Conservation (phyloP, 2,329 filamentous ascomycete genomes). For the Periconia sp. region DNA sequence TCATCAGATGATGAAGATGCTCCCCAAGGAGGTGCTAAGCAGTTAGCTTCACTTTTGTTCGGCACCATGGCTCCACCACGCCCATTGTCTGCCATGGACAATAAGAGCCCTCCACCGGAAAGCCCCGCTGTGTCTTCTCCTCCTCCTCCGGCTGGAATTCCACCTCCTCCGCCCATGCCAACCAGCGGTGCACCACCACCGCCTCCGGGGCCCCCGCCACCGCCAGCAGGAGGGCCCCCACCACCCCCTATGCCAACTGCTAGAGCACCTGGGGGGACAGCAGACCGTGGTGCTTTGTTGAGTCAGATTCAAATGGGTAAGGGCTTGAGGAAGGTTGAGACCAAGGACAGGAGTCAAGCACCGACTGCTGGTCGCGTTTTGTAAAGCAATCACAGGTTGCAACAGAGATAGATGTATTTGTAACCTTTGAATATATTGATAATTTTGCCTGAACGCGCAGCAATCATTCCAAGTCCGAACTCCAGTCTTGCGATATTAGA, state of each 20-base stretch:
- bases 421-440: slow-evolving; percentile 20
- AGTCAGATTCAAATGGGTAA: slow-evolving; percentile 81
- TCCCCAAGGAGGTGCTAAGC: slow-evolving; percentile 80
- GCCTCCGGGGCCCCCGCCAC: slow-evolving; percentile 55
- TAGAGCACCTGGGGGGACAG: slow-evolving; percentile 31
- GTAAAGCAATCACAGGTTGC: slow-evolving; percentile 12
- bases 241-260: slow-evolving; percentile 49
- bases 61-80: slow-evolving; percentile 95
- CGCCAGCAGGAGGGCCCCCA: slow-evolving; percentile 34
- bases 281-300: slow-evolving; percentile 63
- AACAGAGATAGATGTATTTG: slow-evolving; percentile 10
- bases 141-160: slow-evolving; percentile 43
- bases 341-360: slow-evolving; percentile 79
- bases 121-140: slow-evolving; percentile 46
- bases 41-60: slow-evolving; percentile 92
- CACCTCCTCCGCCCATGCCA: slow-evolving; percentile 57
- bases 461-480: too few species aligned
- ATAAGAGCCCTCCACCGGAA: slow-evolving; percentile 56
- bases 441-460: background rate
- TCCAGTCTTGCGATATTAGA: background rate
- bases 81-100: slow-evolving; percentile 79
- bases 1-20: slow-evolving; percentile 73
- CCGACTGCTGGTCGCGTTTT: slow-evolving; percentile 74
- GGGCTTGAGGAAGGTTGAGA: slow-evolving; percentile 81
- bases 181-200: slow-evolving; percentile 45